Evolutionary conservation across 768 basidiomycete genomes (phyloP), one percentile per base, ranked within the genome.

Genomic region (Boletus sp.): DNA sequence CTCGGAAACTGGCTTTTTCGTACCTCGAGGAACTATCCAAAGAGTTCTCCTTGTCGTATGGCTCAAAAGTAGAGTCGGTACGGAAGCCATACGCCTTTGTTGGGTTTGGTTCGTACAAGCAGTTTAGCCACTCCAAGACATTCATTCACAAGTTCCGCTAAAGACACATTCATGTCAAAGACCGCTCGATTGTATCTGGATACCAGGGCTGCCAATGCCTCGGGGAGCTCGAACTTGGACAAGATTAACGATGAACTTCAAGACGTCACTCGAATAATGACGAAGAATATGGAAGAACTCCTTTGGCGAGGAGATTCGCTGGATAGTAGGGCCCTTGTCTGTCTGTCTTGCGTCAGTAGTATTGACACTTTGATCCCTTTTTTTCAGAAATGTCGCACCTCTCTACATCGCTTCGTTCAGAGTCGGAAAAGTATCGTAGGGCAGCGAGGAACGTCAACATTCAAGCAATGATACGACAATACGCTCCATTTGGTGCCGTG

Each of bases 261-360:
- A 68, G 97, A 99, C 66, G 97, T 99, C 55, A 98, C 97, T 46
- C 79, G 93, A 60, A 98, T 99, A 72, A 98, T 99, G 97, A 98
- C 97, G 9, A 98, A 99, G 78, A 98, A 99, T 67, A 99, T 99
- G 96, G 97, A 99, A 73, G 97, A 99, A 72, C 76, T 99, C 48
- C 74, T 99, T 46, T 98, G 96, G 97, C 79, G 97, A 70, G 97
- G 97, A 27, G 97, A 99, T 70, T 96, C 93, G 30, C 79, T 99
- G 54, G 97, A 99, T 72, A 80, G 97, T 96, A 66, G 62, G 90
- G 75, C 43, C 38, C 25, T 58, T n/a, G 13, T 15, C 23, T 45
- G 33, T 53, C 32, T 39, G 2, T 29, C 27, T 49, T 27, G n/a
- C 11, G 1, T 30, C 10, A n/a, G 6, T 29, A 23, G 33, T 17